phyloP scores from a whole-genome alignment of 2,329 filamentous ascomycete genomes.

The Colletotrichum liriopes region DNA sequence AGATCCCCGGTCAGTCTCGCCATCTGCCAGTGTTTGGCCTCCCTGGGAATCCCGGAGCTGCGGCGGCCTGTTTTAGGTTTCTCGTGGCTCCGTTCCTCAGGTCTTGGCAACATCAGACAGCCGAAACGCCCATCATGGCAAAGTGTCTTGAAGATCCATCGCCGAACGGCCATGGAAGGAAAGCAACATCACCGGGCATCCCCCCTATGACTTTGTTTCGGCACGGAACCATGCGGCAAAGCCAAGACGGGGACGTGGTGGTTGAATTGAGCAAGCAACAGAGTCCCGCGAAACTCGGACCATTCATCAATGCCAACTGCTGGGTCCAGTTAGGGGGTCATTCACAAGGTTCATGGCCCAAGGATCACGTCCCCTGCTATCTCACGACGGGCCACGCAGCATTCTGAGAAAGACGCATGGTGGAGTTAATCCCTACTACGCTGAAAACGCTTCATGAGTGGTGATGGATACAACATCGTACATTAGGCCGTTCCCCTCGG shows the following conservation, averaged over 20 bases:
- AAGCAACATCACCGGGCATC: neutral
- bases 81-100: constrained; percentile 8
- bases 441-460: neutral
- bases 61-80: constrained; percentile 2
- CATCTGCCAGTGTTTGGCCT: constrained; percentile 3
- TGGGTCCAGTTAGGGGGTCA: constrained; percentile 1
- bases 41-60: neutral
- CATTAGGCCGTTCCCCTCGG: neutral
- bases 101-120: neutral
- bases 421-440: neutral
- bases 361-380: neutral
- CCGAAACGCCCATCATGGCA: constrained; percentile 1
- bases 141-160: neutral
- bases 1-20: neutral
- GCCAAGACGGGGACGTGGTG: neutral
- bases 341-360: neutral
- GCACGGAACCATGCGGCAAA: neutral
- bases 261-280: constrained; percentile 11
- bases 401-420: neutral
- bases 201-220: neutral
- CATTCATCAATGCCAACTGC: constrained; percentile 11
- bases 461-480: neutral
- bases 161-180: neutral
- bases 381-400: neutral
- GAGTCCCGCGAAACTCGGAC: constrained; percentile 14